Conservation (phyloP, 164 flowering plant genomes). For the Nelumbo lutea region DNA sequence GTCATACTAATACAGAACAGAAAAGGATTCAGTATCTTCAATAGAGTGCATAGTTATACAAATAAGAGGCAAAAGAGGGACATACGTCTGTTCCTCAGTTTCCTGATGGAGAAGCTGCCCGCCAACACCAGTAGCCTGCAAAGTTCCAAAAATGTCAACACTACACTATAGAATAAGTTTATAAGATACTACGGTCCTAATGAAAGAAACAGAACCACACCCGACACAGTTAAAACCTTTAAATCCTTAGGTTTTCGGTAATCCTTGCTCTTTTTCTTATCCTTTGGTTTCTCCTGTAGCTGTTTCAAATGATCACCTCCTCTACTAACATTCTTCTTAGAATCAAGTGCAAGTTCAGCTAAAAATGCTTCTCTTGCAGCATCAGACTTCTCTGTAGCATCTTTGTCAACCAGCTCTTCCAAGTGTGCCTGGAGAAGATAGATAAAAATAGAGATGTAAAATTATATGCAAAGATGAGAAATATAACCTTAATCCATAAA, state of each 20-base stretch:
- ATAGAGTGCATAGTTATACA: not conserved
- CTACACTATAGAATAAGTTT: constrained; percentile 2
- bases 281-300: constrained; percentile 64
- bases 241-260: constrained; percentile 57
- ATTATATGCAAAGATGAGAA: not conserved
- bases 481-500: not conserved
- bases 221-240: constrained; percentile 48
- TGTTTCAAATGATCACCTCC: constrained; percentile 51
- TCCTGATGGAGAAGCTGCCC: constrained; percentile 38
- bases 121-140: constrained; percentile 44
- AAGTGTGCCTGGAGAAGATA: constrained; percentile 57
- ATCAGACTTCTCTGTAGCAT: constrained; percentile 95
- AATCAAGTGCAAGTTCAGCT: constrained; percentile 91
- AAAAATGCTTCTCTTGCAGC: constrained; percentile 95
- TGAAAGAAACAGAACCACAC: constrained; percentile 12
- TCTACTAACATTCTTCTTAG: constrained; percentile 44
- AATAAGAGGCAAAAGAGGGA: constrained; percentile 2
- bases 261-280: constrained; percentile 80
- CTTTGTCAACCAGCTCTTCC: constrained; percentile 88
- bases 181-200: constrained; percentile 2
- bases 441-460: constrained; percentile 8
- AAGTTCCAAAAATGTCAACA: constrained; percentile 17
- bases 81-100: constrained; percentile 43
- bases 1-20: not conserved
- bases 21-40: not conserved